Conservation (phyloP, 2,329 filamentous ascomycete genomes). For the Colletotrichum scovillei region DNA sequence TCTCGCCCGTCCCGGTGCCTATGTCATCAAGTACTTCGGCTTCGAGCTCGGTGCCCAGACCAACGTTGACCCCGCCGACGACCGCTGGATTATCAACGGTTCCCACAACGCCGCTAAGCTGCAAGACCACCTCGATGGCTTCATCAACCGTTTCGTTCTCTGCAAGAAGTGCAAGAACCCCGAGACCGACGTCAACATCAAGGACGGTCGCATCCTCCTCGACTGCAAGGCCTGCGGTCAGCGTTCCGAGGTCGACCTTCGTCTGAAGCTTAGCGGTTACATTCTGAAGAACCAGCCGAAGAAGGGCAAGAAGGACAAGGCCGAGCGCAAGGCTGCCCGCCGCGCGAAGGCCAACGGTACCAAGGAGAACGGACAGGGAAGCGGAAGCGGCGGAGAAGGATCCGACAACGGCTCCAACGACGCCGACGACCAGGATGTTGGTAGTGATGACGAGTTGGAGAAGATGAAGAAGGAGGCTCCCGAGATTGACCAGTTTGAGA, state of each 20-base stretch:
- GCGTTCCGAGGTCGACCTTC: conserved; percentile 89
- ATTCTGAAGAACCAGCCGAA: conserved; percentile 94
- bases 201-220: conserved; percentile 89
- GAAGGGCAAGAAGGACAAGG: conserved; percentile 98
- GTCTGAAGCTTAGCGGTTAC: conserved; percentile 96
- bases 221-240: conserved; percentile 99
- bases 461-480: conserved; percentile 75
- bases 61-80: conserved; percentile 96
- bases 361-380: conserved; percentile 66
- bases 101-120: conserved; percentile 95
- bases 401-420: conserved; percentile 63
- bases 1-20: conserved; percentile 89
- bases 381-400: conserved; percentile 69
- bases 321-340: conserved; percentile 88
- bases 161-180: conserved; percentile 99
- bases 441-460: conserved; percentile 92
- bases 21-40: conserved; percentile 99
- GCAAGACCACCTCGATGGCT: conserved; percentile 97
- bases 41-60: conserved; percentile 99
- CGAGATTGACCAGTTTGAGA: conserved; percentile 64
- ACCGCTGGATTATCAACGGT: conserved; percentile 99
- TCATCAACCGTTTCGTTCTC: conserved; percentile 98
- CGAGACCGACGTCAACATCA: conserved; percentile 95
- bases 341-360: conserved; percentile 80
- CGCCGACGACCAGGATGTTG: conserved; percentile 70